Evolutionary conservation across 83 land plant genomes (phyloP).

Genomic region (Thuja plicata): DNA sequence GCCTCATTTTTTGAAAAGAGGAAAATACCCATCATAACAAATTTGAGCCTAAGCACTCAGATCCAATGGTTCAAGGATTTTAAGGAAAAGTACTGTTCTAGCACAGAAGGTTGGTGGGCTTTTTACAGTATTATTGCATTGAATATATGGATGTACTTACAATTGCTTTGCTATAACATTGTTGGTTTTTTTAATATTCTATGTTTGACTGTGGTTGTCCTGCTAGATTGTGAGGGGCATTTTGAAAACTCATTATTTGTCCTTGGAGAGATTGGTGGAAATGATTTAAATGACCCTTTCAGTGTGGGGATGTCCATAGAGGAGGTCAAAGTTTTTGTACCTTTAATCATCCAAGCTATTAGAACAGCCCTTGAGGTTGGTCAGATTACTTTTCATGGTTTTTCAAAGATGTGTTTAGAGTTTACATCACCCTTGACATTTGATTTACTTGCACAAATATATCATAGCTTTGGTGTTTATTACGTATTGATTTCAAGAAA

Average conservation of each 20-base stretch:
- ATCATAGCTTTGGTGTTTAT: neutral
- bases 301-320: constrained; percentile 16
- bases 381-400: too few relatives aligned
- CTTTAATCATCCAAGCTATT: constrained; percentile 14
- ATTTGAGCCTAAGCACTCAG: constrained; percentile 18
- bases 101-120: neutral
- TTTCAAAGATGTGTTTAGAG: neutral
- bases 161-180: neutral
- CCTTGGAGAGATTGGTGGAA: constrained; percentile 57
- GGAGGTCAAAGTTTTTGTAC: constrained; percentile 4
- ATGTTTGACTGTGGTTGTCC: neutral
- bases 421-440: neutral
- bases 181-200: neutral
- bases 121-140: neutral
- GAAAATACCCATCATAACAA: neutral
- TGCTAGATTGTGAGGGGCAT: constrained; percentile 7
- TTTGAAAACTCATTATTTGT: constrained; percentile 30
- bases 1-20: constrained; percentile 18
- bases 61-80: constrained; percentile 24
- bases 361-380: constrained; percentile 15
- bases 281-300: constrained; percentile 39
- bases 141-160: neutral
- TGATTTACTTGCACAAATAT: neutral
- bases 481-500: constrained; percentile 27
- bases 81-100: neutral